These are phyloP conservation scores for Scedosporium aurantiacum DNA, from an alignment of 2,329 filamentous ascomycete species.

Conservation along the genomic window DNA sequence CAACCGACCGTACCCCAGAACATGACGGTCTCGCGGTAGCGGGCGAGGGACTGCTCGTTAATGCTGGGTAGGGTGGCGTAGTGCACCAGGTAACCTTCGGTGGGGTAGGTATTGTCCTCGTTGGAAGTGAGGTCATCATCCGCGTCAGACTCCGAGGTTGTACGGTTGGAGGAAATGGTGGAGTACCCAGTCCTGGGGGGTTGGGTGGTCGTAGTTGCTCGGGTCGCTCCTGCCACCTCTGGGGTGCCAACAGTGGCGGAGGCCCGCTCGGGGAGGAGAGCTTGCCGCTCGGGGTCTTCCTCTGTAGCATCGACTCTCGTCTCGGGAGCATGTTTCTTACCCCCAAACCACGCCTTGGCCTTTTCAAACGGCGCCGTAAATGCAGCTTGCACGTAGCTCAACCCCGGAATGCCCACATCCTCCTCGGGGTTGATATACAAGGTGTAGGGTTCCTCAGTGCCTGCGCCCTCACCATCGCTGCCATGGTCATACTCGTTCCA, in stretches of 20 bases:
- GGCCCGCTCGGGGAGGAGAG: conserved; percentile 14
- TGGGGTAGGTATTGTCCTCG: conserved; percentile 21
- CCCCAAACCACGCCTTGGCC: conserved; percentile 38
- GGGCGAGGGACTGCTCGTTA: conserved; percentile 35
- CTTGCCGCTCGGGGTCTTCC: conserved; percentile 14
- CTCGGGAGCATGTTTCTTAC: conserved; percentile 14
- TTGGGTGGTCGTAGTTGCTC: conserved; percentile 12
- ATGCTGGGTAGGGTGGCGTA: conserved; percentile 43
- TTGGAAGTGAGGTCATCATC: conserved; percentile 21
- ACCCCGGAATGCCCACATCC: conserved; percentile 47
- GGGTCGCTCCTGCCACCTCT: not conserved
- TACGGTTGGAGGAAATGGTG: conserved; percentile 12
- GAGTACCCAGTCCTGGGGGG: conserved; percentile 17
- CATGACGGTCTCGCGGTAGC: conserved; percentile 44
- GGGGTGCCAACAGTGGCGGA: not conserved
- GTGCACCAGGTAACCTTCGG: conserved; percentile 40
- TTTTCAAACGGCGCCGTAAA: conserved; percentile 38
- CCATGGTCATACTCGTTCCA: conserved; percentile 86
- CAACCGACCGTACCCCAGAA: conserved; percentile 40
- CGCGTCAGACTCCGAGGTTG: conserved; percentile 4
- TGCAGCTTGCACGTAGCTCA: conserved; percentile 46
- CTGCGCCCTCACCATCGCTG: conserved; percentile 49
- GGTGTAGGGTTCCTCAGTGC: conserved; percentile 49
- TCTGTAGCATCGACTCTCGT: conserved; percentile 5
- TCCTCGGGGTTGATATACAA: conserved; percentile 66